Conservation (phyloP, 1,284 basidiomycete genomes). For the Athelia psychrophila region DNA sequence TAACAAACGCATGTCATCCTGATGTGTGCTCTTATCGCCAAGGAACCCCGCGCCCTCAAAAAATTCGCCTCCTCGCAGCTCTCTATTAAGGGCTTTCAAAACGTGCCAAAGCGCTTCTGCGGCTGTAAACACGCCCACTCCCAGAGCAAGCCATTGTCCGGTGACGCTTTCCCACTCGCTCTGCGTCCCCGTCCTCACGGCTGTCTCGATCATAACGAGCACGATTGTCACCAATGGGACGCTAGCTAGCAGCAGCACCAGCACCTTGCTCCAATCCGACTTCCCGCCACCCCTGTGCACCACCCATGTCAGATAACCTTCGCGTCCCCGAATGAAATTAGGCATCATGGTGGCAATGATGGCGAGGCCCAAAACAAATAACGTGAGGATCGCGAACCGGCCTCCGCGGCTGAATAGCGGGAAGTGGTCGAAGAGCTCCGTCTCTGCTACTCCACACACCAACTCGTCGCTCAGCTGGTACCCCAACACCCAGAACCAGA, state of each 20-base stretch:
- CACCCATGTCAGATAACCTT: background rate
- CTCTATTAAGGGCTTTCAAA: background rate
- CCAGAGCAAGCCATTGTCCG: background rate
- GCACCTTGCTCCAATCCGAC: background rate
- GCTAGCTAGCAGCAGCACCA: background rate
- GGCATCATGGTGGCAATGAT: background rate
- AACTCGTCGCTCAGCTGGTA: conserved; percentile 1
- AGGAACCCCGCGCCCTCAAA: background rate
- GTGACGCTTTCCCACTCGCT: background rate
- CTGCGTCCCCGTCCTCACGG: conserved; percentile 1
- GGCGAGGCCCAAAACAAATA: background rate
- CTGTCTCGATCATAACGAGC: background rate
- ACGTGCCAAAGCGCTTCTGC: background rate
- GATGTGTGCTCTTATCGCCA: too few relatives aligned
- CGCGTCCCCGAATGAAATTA: background rate
- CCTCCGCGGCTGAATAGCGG: background rate
- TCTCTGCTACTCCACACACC: conserved; percentile 1
- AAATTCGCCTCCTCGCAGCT: background rate
- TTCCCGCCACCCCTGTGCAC: background rate
- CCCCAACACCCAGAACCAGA: background rate
- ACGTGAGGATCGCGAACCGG: background rate
- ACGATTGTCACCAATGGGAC: background rate
- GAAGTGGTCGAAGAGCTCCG: background rate
- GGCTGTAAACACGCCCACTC: conserved; percentile 1
- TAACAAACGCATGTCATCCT: too few relatives aligned